A percentile compares a stretch with the other conserved stretches of the same genome.
Conservation (phyloP, 495 filamentous ascomycete species). For the Copromyces sp. region DNA sequence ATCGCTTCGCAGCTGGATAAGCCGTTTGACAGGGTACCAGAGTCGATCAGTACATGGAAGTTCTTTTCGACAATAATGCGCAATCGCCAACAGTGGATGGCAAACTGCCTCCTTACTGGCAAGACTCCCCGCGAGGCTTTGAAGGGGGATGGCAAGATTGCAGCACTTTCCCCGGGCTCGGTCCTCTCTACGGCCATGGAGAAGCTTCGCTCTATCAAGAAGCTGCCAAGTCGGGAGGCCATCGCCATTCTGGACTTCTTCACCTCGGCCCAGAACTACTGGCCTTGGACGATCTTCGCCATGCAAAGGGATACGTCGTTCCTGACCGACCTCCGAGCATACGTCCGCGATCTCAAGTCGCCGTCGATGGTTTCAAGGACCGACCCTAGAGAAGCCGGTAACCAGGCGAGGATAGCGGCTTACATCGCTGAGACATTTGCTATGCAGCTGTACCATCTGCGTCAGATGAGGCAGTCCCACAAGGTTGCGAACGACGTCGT, state of each 20-base stretch:
- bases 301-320: slow-evolving; percentile 65
- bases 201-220: slow-evolving; percentile 55
- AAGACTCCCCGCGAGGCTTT: slow-evolving; percentile 65
- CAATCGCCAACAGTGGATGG: slow-evolving; percentile 90
- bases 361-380: slow-evolving; percentile 34
- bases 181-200: slow-evolving; percentile 69
- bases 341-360: slow-evolving; percentile 52
- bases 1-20: slow-evolving; percentile 68
- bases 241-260: slow-evolving; percentile 79
- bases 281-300: slow-evolving; percentile 79
- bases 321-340: slow-evolving; percentile 55
- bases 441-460: slow-evolving; percentile 77
- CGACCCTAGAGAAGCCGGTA: slow-evolving; percentile 39
- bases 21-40: slow-evolving; percentile 50
- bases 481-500: slow-evolving; percentile 56
- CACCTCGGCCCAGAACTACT: slow-evolving; percentile 73
- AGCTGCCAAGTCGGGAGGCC: slow-evolving; percentile 48
- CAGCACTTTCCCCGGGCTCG: slow-evolving; percentile 42
- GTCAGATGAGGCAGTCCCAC: slow-evolving; percentile 57
- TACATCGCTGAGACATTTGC: slow-evolving; percentile 78
- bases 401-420: slow-evolving; percentile 64
- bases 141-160: slow-evolving; percentile 41
- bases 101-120: slow-evolving; percentile 84
- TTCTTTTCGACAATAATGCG: slow-evolving; percentile 81
- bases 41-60: slow-evolving; percentile 65